phyloP scores from a whole-genome alignment of 2,329 filamentous ascomycete genomes.

The Fusarium continuum region DNA sequence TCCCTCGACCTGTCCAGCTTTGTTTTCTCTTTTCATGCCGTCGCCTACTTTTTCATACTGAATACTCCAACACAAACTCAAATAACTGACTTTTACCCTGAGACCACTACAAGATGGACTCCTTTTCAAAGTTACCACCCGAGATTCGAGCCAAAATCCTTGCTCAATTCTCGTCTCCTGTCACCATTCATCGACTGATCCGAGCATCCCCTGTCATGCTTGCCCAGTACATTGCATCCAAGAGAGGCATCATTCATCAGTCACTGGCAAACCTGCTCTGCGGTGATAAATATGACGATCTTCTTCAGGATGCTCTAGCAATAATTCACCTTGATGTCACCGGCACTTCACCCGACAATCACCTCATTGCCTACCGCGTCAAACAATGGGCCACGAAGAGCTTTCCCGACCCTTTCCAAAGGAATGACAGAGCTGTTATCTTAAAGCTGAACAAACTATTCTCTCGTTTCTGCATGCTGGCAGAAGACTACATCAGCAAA shows the following conservation, averaged over 20 bases:
- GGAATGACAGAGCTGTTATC: background rate
- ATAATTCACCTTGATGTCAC: background rate
- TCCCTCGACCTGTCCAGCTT: too few relatives aligned
- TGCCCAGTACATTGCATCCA: background rate
- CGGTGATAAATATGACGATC: background rate
- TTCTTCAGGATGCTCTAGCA: background rate
- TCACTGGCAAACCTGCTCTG: background rate
- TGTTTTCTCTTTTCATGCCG: too few relatives aligned
- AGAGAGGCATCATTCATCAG: too few relatives aligned
- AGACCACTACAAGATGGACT: background rate
- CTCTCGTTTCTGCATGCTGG: slow-evolving; percentile 3
- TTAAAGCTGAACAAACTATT: background rate
- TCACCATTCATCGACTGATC: background rate
- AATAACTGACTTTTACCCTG: too few relatives aligned
- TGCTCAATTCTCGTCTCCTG: background rate
- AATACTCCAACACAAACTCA: too few relatives aligned
- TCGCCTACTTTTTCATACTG: too few relatives aligned
- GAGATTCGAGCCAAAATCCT: background rate
- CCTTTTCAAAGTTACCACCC: background rate
- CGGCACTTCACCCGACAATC: background rate
- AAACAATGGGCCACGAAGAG: background rate
- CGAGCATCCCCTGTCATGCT: background rate
- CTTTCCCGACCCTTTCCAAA: background rate
- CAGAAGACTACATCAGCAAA: slow-evolving; percentile 31
- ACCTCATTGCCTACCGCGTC: background rate